Percentiles rank a stretch among this genome's conserved stretches.
Conservation (phyloP, 352 stramenopile genomes). For the Elongisporangium senticosum region DNA sequence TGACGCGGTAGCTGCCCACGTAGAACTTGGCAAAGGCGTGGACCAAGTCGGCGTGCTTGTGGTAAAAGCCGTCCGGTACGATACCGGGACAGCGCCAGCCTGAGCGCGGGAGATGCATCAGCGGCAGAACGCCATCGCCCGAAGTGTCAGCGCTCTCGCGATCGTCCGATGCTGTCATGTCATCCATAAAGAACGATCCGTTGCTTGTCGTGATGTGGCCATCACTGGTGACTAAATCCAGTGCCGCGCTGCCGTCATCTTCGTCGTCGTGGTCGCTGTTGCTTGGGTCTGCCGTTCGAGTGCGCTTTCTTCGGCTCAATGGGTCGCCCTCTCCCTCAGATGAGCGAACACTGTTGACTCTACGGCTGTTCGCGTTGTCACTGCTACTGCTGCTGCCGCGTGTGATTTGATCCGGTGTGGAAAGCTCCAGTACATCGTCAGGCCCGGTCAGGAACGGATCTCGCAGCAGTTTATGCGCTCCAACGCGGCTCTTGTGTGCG, state of each 20-base stretch:
- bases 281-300: slow-evolving; percentile 10
- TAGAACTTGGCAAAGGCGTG: slow-evolving; percentile 68
- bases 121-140: slow-evolving; percentile 1
- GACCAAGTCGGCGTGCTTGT: slow-evolving; percentile 38
- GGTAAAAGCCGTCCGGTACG: slow-evolving; percentile 50
- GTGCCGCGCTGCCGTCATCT: slow-evolving; percentile 10
- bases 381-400: not conserved
- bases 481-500: slow-evolving; percentile 62
- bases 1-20: slow-evolving; percentile 53
- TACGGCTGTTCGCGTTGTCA: not conserved
- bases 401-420: not conserved
- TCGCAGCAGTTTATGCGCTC: slow-evolving; percentile 23
- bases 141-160: not conserved
- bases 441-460: not conserved
- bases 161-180: slow-evolving; percentile 3
- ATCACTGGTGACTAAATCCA: slow-evolving; percentile 8
- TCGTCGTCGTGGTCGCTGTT: slow-evolving; percentile 17
- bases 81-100: slow-evolving; percentile 59
- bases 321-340: not conserved
- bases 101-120: slow-evolving; percentile 39
- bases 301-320: slow-evolving; percentile 12
- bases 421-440: not conserved
- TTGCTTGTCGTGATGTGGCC: not conserved
- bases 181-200: slow-evolving; percentile 23
- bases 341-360: not conserved